Evolutionary conservation across 1,139 yeast species (phyloP).

Genomic region (Meyerozyma smithsonii): DNA sequence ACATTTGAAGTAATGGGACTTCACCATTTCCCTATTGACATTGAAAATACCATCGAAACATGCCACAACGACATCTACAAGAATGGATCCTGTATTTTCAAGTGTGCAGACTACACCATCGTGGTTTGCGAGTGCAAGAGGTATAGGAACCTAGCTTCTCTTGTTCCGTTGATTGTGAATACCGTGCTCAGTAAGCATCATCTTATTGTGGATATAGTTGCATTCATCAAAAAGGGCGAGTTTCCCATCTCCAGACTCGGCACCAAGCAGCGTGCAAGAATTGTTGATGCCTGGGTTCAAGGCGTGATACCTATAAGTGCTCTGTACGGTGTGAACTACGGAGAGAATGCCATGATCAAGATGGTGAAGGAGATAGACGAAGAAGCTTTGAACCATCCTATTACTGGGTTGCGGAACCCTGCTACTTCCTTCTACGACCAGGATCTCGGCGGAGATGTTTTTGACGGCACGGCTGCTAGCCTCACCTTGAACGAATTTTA

Average conservation of each 20-base stretch:
- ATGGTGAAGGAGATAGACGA: conserved; percentile 47
- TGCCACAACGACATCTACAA: conserved; percentile 55
- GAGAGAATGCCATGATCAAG: conserved; percentile 59
- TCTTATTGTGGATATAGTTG: conserved; percentile 78
- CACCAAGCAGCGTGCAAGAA: conserved; percentile 68
- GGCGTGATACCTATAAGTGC: conserved; percentile 43
- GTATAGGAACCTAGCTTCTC: conserved; percentile 54
- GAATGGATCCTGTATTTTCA: conserved; percentile 69
- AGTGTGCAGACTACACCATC: conserved; percentile 79
- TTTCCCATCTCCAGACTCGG: conserved; percentile 70
- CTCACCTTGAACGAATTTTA: conserved; percentile 20
- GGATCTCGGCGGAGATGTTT: conserved; percentile 25
- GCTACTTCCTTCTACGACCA: conserved; percentile 40
- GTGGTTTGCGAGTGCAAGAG: conserved; percentile 67
- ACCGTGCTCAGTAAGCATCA: conserved; percentile 79
- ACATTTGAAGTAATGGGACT: conserved; percentile 90
- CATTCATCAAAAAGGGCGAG: conserved; percentile 64
- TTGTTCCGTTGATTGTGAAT: conserved; percentile 81
- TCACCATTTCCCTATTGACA: conserved; percentile 84
- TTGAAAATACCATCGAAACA: conserved; percentile 70
- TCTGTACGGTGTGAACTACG: conserved; percentile 53
- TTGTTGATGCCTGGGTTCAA: conserved; percentile 55
- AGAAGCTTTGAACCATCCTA: conserved; percentile 36
- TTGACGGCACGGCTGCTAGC: conserved; percentile 27
- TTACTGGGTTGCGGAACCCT: conserved; percentile 42